Conservation (phyloP, 2,329 filamentous ascomycete genomes). For the Trichoderma aggressivum region DNA sequence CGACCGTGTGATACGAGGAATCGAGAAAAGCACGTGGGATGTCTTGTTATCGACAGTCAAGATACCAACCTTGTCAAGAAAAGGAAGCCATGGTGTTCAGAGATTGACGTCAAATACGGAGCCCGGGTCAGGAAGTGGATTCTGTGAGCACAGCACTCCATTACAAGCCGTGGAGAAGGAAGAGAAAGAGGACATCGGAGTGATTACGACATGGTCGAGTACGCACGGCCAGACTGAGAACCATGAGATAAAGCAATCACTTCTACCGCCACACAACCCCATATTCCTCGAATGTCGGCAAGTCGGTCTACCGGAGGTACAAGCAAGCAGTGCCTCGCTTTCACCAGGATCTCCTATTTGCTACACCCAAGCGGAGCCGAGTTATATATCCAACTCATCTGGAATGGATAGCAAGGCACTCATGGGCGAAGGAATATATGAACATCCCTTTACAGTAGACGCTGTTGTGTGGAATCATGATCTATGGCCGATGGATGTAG, state of each 20-base stretch:
- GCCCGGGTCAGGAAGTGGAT: neutral
- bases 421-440: neutral
- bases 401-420: neutral
- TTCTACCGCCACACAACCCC: neutral
- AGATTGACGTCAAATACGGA: neutral
- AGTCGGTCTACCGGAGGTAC: neutral
- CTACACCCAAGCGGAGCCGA: neutral
- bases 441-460: neutral
- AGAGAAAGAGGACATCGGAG: neutral
- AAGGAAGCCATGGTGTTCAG: neutral
- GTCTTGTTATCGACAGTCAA: constrained; percentile 25
- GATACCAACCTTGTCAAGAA: constrained; percentile 5
- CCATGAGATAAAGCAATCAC: neutral
- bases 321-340: neutral
- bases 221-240: no score
- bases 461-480: neutral
- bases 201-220: neutral
- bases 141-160: no score
- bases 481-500: constrained; percentile 1
- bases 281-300: neutral
- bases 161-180: neutral
- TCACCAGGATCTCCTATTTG: neutral
- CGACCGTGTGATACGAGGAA: constrained; percentile 11
- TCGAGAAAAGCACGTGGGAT: constrained; percentile 26
- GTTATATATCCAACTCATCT: neutral